Base-by-base conservation (phyloP, 106 monocot species). In the Dioscorea dumetorum region DNA sequence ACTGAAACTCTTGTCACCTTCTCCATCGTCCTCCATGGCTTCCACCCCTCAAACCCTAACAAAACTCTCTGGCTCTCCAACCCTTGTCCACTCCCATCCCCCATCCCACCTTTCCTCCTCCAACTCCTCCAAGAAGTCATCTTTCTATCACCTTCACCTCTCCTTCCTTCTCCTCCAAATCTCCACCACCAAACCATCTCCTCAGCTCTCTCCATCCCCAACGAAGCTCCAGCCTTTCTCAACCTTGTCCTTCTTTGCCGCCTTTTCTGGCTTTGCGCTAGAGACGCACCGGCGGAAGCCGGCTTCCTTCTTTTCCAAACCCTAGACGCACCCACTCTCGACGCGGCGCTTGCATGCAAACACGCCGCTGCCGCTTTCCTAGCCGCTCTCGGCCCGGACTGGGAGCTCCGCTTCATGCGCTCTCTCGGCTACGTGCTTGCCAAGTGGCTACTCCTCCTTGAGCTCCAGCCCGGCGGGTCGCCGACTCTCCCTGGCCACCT, bases 261-360 rank as follows among this genome's bases (percentile, higher is more conserved):
- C 48, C 83, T 93, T 50, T 93, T 94, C 84, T 87, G 72, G 72
- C 74, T 86, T 28, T 89, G 93, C 79, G 84, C 84, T 20, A 58
- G 57, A 34, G 82, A 82, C 59, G 67, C 80, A 28, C 76, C 89
- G 4, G 63, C 84, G 8, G 86, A 94, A 12, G 81, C 79, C 18
- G 89, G 86, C 28, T 75, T 74, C 61, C 74, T 94, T 49, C 82
- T 81, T 82, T 90, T 94, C 82, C 49, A 66, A 57, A 41, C 76
- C 33, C 56, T 87, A 22, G 67, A 54, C 17, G 51, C 17, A 50
- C 24, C 73, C 8, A 51, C 48, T 22, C 66, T 89, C 22, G 67
- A 50, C 24, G n/a, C 15, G 21, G 57, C 73, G 18, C 68, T 83
- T 34, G 60, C 20, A 63, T 73, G 88, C 71, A 34, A 60, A 48